Evolutionary conservation across 1,139 yeast species (phyloP), one percentile per base, ranked within the genome.

Genomic region (Saccharomyces hybrid): DNA sequence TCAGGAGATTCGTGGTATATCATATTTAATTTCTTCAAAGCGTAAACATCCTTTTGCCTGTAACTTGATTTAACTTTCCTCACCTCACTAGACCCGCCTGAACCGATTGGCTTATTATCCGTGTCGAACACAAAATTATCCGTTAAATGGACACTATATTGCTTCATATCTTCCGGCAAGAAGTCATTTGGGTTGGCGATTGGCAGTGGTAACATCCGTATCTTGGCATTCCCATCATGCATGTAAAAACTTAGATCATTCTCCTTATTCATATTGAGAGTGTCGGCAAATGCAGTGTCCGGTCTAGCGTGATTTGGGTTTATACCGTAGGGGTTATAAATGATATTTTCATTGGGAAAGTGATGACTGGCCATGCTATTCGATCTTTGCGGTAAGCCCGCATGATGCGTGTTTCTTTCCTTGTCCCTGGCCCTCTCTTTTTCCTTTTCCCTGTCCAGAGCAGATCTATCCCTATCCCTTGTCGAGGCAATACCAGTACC

Each of bases 81-180:
- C 26, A 86, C 93, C 55, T 82, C 83, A 7, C 88, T 80, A 11
- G 88, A 81, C 1, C 93, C 93, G 50, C 95, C 95, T 54, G 80
- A 79, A 5, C 93, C 95, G 56, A 86, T 69, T 52, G 79, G 79
- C 34, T 64, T 67, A 46, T 65, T 67, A 44, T 75, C 77, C 50
- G 73, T 70, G 29, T 68, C 68, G 32, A 85, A 76, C 53, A 78
- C 80, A 64, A 81, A 86, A 55, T 79, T 83, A 53, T 84, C 89
- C 47, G 78, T 73, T 55, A 86, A 70, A 55, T 79, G 76, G 19
- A 79, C 73, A 62, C 79, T 79, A 11, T 73, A 75, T 65, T 83
- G 81, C 55, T 78, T 73, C 61, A 81, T 75, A 4, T 78, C 80
- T 0, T 69, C 74, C 0, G 93, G 91, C 49, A 86, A 70, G 60